phyloP scores from a whole-genome alignment of 192 early-diverging fungal species.

The Funneliformis geosporum region DNA sequence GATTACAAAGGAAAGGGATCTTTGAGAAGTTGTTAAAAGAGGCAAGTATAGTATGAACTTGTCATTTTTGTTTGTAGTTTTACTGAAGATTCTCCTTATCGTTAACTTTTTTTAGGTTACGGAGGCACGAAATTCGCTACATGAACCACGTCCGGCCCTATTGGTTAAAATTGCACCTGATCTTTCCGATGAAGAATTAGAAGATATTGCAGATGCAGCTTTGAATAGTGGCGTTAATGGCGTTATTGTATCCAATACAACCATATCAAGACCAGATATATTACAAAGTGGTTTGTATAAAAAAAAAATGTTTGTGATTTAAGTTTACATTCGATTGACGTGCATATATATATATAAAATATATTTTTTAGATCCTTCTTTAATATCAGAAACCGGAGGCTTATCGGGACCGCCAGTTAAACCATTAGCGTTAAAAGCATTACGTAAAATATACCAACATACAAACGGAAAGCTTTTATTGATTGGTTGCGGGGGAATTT shows the following conservation, averaged over 20 bases:
- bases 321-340: no score
- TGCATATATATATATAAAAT: no score
- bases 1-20: constrained; percentile 68
- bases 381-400: constrained; percentile 69
- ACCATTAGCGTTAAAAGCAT: constrained; percentile 69
- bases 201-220: constrained; percentile 79
- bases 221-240: constrained; percentile 75
- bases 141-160: constrained; percentile 58
- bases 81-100: neutral
- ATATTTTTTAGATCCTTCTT: neutral
- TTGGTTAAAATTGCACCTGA: constrained; percentile 94
- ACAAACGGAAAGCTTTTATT: constrained; percentile 77
- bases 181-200: constrained; percentile 68
- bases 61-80: neutral
- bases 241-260: constrained; percentile 89
- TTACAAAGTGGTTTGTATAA: constrained; percentile 52
- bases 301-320: no score
- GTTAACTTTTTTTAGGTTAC: constrained; percentile 9
- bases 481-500: constrained; percentile 88
- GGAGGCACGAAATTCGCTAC: constrained; percentile 33
- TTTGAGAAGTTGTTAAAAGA: constrained; percentile 70
- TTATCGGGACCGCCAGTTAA: constrained; percentile 79
- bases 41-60: constrained; percentile 45
- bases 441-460: constrained; percentile 73
- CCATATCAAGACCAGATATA: constrained; percentile 65